Evolutionary conservation across 2,329 filamentous ascomycete species (phyloP).

Genomic region (Penicillium sp.): DNA sequence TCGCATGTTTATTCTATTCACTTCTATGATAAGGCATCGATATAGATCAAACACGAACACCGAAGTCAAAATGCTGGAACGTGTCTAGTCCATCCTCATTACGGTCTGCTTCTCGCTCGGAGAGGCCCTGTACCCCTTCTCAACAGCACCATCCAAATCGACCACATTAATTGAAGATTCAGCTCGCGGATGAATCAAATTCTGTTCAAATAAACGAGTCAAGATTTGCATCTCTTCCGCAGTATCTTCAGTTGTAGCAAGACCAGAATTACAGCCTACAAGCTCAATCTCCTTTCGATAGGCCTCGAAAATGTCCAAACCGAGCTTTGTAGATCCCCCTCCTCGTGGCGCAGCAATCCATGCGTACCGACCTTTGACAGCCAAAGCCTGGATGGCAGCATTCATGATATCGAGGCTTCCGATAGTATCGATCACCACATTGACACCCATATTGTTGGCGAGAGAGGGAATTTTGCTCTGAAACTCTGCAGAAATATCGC

Average conservation of each 20-base stretch:
- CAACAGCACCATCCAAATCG: constrained; percentile 11
- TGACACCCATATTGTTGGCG: constrained; percentile 16
- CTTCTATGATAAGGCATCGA: neutral
- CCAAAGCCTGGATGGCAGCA: constrained; percentile 26
- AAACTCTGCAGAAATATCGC: constrained; percentile 1
- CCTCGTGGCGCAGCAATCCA: constrained; percentile 29
- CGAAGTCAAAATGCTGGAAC: neutral
- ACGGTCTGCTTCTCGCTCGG: neutral
- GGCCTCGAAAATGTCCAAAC: constrained; percentile 21
- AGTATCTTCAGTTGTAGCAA: constrained; percentile 12
- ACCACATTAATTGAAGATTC: constrained; percentile 12
- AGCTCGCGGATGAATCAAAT: constrained; percentile 10
- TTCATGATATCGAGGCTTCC: constrained; percentile 29
- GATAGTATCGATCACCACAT: constrained; percentile 31
- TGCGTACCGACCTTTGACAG: constrained; percentile 24
- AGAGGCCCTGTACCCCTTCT: constrained; percentile 1
- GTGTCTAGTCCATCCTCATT: neutral
- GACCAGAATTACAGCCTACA: constrained; percentile 21
- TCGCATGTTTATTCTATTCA: neutral
- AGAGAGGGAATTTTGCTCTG: constrained; percentile 3
- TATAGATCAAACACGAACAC: neutral
- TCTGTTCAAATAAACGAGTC: constrained; percentile 14
- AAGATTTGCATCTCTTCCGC: constrained; percentile 14
- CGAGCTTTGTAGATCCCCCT: constrained; percentile 6
- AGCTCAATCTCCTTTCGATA: constrained; percentile 23